These are phyloP conservation scores for Leptodermis oblonga DNA, from an alignment of 257 asterid species.

Conservation along the genomic window DNA sequence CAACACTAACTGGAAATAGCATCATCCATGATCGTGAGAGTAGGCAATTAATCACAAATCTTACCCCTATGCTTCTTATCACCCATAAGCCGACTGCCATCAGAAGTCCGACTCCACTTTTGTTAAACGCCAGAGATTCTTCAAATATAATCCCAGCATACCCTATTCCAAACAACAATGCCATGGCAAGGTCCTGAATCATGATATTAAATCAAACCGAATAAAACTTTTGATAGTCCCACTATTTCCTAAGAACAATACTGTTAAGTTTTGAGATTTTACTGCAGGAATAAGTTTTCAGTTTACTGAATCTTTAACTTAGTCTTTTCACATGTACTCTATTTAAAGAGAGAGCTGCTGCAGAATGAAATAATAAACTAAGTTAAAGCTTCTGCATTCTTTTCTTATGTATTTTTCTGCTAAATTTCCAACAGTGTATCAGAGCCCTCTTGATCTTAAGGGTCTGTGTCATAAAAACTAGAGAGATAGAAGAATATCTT, in stretches of 20 bases:
- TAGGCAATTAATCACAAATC: constrained; percentile 18
- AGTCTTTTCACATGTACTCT: too few relatives aligned
- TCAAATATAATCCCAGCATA: constrained; percentile 95
- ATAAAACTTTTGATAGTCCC: constrained; percentile 1
- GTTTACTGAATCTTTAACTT: too few relatives aligned
- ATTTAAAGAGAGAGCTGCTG: too few relatives aligned
- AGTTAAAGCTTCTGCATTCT: too few relatives aligned
- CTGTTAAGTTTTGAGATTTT: too few relatives aligned
- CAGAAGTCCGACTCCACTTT: constrained; percentile 95
- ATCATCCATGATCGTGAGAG: not conserved
- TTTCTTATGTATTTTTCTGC: too few relatives aligned
- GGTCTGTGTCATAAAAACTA: too few relatives aligned
- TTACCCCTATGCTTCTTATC: constrained; percentile 89
- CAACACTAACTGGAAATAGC: constrained; percentile 1
- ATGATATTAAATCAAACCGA: constrained; percentile 23
- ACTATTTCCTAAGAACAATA: constrained; percentile 16
- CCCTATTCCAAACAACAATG: constrained; percentile 76
- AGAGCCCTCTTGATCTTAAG: too few relatives aligned
- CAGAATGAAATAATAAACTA: too few relatives aligned
- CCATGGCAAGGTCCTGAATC: constrained; percentile 91
- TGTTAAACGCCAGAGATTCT: constrained; percentile 94
- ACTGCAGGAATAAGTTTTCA: too few relatives aligned
- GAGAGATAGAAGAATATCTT: too few relatives aligned
- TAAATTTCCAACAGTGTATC: too few relatives aligned
- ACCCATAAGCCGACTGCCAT: constrained; percentile 98